These are phyloP conservation scores for Cephalotrichum gorgonifer DNA, from an alignment of 2,329 filamentous ascomycete species.

Conservation along the genomic window DNA sequence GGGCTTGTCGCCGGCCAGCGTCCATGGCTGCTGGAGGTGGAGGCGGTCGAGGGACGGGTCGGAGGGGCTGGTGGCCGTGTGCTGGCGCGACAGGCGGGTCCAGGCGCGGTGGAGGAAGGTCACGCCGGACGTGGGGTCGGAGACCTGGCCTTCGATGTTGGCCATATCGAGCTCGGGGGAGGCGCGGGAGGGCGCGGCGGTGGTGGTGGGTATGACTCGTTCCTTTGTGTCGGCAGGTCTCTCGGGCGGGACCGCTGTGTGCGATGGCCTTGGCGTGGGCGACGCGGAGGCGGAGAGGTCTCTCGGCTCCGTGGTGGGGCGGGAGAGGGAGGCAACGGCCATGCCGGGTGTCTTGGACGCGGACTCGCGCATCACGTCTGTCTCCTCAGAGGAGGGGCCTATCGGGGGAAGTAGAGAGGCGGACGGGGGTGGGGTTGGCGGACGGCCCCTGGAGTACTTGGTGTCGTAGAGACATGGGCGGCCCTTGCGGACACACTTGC, in stretches of 20 bases:
- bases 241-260: background rate
- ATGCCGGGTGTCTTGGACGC: background rate
- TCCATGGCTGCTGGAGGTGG: constrained; percentile 27
- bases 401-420: background rate
- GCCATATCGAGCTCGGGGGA: constrained; percentile 35
- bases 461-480: constrained; percentile 18
- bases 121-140: constrained; percentile 39
- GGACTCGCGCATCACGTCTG: background rate
- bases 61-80: constrained; percentile 14
- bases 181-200: constrained; percentile 9
- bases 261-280: background rate
- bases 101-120: constrained; percentile 43
- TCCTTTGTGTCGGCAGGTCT: background rate
- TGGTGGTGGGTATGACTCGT: background rate
- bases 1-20: constrained; percentile 39
- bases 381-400: too few relatives aligned
- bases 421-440: constrained; percentile 20
- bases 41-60: background rate
- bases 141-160: constrained; percentile 41
- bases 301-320: background rate
- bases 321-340: background rate
- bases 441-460: constrained; percentile 20
- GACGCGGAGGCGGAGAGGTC: background rate
- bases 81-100: constrained; percentile 35
- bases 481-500: constrained; percentile 17